phyloP scores from a whole-genome alignment of 345 rosid genomes.

The Carallia brachiata region DNA sequence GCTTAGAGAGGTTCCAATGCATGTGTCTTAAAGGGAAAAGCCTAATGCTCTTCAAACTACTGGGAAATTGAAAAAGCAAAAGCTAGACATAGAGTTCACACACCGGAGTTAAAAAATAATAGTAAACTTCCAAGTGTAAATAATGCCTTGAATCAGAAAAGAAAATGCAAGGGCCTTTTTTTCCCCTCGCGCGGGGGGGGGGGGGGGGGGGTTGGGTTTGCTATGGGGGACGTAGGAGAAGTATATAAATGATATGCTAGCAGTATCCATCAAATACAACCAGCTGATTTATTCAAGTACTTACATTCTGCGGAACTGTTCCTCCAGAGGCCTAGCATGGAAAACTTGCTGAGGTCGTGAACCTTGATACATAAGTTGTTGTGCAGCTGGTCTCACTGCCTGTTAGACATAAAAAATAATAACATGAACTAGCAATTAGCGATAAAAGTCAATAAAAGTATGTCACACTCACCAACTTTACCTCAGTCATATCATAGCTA shows the following conservation, averaged over 20 bases:
- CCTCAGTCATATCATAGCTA: conserved; percentile 50
- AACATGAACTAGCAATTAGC: background rate
- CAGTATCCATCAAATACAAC: background rate
- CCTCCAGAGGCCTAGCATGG: conserved; percentile 45
- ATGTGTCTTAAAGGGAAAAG: no score
- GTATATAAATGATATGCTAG: background rate
- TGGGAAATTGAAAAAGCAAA: no score
- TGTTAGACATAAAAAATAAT: conserved; percentile 27
- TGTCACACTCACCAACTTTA: conserved; percentile 19
- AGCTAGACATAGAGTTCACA: no score
- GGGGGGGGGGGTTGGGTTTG: no score
- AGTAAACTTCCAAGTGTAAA: no score
- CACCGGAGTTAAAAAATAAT: no score
- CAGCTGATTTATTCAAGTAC: conserved; percentile 7
- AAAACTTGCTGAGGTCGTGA: conserved; percentile 43
- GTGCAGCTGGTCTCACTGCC: conserved; percentile 48
- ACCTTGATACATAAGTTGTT: conserved; percentile 43
- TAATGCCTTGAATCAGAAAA: no score
- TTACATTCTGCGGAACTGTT: conserved; percentile 64
- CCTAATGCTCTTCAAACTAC: no score
- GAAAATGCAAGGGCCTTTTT: no score
- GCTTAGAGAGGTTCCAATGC: no score
- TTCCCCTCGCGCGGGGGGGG: no score
- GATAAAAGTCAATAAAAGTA: background rate
- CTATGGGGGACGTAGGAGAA: background rate